Evolutionary conservation across 192 early-diverging fungal genomes (phyloP), one percentile per base, ranked within the genome.

Genomic region (Backusella circina): DNA sequence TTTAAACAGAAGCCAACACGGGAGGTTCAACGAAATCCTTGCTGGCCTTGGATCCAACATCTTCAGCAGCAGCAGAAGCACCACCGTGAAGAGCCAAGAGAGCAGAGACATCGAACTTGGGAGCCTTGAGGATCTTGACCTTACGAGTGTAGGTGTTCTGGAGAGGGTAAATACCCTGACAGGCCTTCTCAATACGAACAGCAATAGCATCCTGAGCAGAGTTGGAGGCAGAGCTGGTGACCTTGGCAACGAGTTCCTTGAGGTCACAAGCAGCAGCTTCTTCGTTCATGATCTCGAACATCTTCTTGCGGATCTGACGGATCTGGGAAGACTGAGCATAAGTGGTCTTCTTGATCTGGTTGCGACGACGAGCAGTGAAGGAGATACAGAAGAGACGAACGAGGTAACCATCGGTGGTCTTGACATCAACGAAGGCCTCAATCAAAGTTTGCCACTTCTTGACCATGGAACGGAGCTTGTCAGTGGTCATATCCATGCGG

Each of bases 371-470:
- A 87, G 93, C 90, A 88, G 97, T 99, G 93, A 99, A 99, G 74
- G 92, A 96, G 83, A 99, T 94, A 82, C 91, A 91, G 82, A 99
- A 99, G 82, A 98, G 88, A 83, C 98, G 97, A 82, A 99, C 85
- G 71, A 98, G 88, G 93, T 99, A 99, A 77, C 98, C 98, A 88
- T 99, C 98, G 78, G 98, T 97, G 87, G 98, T 99, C 94, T 99
- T 99, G 90, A 99, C 95, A 87, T 99, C 97, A 28, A 97, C 91
- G 85, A 94, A 91, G 74, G 96, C 96, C 92, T 99, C 97, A 71
- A 99, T 96, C 75, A 97, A 88, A 79, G 97, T 41, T 90, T 99
- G 96, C 97, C 97, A 97, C 94, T 99, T 99, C 93, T 96, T 96
- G 83, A 99, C 94, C 80, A 99, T 88, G 84, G 96, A 98, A 81